Evolutionary conservation across 306 rosid genomes (phyloP), one percentile per base, ranked within the genome.

Genomic region (Casuarina glauca): DNA sequence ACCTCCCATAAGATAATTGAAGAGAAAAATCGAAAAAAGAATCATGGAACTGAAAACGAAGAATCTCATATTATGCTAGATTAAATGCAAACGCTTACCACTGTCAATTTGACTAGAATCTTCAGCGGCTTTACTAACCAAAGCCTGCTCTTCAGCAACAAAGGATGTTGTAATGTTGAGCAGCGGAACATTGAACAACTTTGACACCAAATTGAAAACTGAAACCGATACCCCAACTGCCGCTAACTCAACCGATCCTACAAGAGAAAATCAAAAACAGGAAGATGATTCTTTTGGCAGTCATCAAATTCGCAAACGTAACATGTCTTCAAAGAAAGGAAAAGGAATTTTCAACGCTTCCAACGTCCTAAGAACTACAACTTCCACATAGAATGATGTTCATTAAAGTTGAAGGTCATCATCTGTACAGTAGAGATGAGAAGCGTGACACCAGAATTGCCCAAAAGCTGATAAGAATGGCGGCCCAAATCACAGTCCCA

Each of bases 161-260:
- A 88, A 95, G 43, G 99, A 95, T 41, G 97, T 95, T 36, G 99
- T 95, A 73, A 95, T 88, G 78, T 95, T 95, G 69, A 95, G 99
- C 72, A 84, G 64, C 2, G 90, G 92, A 76, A 89, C 87, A 32
- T 95, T 95, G 78, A 95, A 93, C 72, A 91, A 82, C 84, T 93
- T 95, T 7, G 97, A 90, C 44, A 88, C 96, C 48, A 95, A 78
- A 85, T 93, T 95, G 86, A 93, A 95, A 50, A 89, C 93, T 41
- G 97, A 87, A 76, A 86, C 88, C 3, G 98, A 91, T 78, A 92
- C 94, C 73, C 98, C 98, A 81, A 92, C 93, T 46, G 97, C 97
- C 0, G 98, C 98, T 85, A 95, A 80, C 79, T 95, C 98, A 80
- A 79, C 90, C 6, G 97, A 88, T 13, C 98, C 97, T 95, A 88